Percentiles rank a stretch among this genome's conserved stretches.
Conservation (phyloP, 371 early-diverging fungal genomes). For the Mucor irregularis region DNA sequence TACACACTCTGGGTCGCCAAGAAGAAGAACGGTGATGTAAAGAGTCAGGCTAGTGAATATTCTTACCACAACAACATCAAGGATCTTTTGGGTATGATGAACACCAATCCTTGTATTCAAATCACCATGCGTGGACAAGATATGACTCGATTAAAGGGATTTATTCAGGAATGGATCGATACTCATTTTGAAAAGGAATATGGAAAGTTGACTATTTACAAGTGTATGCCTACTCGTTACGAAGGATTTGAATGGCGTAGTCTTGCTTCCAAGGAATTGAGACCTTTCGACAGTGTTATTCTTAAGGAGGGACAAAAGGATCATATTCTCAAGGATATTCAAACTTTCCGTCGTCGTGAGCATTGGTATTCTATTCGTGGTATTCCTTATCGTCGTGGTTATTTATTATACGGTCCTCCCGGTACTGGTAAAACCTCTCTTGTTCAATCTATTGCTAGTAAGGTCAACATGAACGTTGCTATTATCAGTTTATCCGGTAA, state of each 20-base stretch:
- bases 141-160: conserved; percentile 13
- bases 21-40: conserved; percentile 14
- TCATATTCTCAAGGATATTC: conserved; percentile 33
- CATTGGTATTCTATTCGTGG: conserved; percentile 87
- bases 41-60: not conserved
- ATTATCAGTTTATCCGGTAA: conserved; percentile 36
- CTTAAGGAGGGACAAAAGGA: conserved; percentile 45
- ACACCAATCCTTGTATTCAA: conserved; percentile 18
- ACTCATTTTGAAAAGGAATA: conserved; percentile 24
- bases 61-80: conserved; percentile 15
- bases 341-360: conserved; percentile 33
- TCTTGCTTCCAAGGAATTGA: conserved; percentile 29
- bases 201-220: conserved; percentile 35
- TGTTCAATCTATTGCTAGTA: conserved; percentile 61
- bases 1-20: conserved; percentile 29
- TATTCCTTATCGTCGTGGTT: conserved; percentile 93
- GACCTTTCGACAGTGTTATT: conserved; percentile 36
- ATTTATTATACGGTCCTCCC: conserved; percentile 69
- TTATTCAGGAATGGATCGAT: conserved; percentile 46
- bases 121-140: conserved; percentile 30
- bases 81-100: conserved; percentile 24
- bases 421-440: conserved; percentile 73
- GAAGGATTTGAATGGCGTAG: conserved; percentile 24
- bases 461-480: conserved; percentile 43
- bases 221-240: conserved; percentile 27